Evolutionary conservation across 306 rosid genomes (phyloP).

Genomic region (Cucurbita maxima): DNA sequence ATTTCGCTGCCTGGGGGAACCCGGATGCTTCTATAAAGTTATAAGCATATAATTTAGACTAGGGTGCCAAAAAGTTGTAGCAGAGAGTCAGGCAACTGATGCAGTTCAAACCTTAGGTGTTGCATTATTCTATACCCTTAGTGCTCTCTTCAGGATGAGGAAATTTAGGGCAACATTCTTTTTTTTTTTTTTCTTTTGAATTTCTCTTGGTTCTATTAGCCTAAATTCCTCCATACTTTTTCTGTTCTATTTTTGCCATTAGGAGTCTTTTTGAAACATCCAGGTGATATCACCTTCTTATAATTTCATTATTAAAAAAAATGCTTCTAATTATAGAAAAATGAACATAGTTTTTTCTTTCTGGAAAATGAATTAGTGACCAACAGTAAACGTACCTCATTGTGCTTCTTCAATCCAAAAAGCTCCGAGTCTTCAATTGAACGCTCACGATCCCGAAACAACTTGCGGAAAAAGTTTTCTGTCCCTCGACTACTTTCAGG

Average conservation of each 20-base stretch:
- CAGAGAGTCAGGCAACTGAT: background rate
- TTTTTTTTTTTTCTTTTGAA: background rate
- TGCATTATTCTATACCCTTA: background rate
- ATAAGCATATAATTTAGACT: background rate
- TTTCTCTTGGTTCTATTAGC: background rate
- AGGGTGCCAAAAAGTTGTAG: background rate
- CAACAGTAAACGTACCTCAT: constrained; percentile 42
- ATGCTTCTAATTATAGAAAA: background rate
- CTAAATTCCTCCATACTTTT: background rate
- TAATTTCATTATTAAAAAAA: background rate
- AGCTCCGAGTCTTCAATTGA: constrained; percentile 87
- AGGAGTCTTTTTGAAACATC: background rate
- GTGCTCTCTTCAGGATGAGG: background rate
- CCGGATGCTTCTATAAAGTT: constrained; percentile 49
- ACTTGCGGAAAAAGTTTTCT: constrained; percentile 75
- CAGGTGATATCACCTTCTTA: background rate
- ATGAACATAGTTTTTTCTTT: background rate
- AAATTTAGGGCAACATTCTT: background rate
- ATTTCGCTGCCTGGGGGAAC: constrained; percentile 56
- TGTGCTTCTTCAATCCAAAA: constrained; percentile 60
- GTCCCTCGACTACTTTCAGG: constrained; percentile 82
- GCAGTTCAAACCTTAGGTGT: background rate
- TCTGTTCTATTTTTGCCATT: background rate
- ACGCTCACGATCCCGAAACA: constrained; percentile 74
- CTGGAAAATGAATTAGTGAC: background rate